Conservation (phyloP, 148 eudicot genomes). For the Arbutus unedo region DNA sequence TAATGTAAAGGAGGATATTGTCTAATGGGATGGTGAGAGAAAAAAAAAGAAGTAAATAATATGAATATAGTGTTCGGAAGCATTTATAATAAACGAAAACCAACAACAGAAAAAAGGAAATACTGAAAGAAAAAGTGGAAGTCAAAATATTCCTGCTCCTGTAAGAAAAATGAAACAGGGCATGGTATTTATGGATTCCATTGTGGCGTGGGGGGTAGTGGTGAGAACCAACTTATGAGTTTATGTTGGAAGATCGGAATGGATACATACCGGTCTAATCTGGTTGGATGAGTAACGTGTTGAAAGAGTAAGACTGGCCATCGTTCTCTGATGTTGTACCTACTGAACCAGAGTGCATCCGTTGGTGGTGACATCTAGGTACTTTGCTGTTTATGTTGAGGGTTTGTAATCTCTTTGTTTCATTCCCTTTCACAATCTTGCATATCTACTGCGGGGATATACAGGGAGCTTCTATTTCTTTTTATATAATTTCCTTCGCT, state of each 20-base stretch:
- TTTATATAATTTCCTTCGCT: not conserved
- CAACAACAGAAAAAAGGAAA: not conserved
- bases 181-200: not conserved
- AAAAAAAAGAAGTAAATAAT: not conserved
- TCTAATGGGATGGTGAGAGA: not conserved
- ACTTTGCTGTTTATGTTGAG: slow-evolving; percentile 16
- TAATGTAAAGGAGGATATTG: not conserved
- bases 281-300: not conserved
- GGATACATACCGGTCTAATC: not conserved
- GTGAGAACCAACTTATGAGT: not conserved
- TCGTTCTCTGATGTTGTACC: slow-evolving; percentile 8
- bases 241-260: not conserved
- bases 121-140: not conserved
- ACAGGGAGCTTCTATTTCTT: not conserved
- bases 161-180: not conserved
- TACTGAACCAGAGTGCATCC: slow-evolving; percentile 6
- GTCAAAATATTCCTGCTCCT: not conserved
- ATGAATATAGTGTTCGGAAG: not conserved
- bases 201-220: not conserved
- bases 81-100: not conserved
- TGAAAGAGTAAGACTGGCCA: slow-evolving; percentile 8
- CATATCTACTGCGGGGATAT: not conserved
- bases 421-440: not conserved
- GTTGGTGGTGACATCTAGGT: slow-evolving; percentile 11
- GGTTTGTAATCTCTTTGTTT: slow-evolving; percentile 8